Percentiles rank a stretch among this genome's conserved stretches.
Conservation (phyloP, 2,329 filamentous ascomycete species). For the Fusarium armeniacum region DNA sequence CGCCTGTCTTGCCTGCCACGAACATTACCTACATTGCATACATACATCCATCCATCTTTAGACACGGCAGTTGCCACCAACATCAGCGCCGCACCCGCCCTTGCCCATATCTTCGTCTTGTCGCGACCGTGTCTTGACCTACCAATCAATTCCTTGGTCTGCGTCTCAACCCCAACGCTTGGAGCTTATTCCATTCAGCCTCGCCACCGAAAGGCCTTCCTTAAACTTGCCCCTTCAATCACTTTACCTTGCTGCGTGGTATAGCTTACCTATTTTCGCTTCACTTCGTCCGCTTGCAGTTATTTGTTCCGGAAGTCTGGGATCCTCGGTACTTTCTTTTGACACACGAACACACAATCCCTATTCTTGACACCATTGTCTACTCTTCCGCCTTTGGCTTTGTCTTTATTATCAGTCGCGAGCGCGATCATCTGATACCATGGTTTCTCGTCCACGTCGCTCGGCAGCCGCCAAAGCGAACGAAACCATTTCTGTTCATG, state of each 20-base stretch:
- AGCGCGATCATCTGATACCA: constrained; percentile 50
- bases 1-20: constrained; percentile 9
- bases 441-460: constrained; percentile 64
- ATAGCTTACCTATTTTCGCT: constrained; percentile 11
- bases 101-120: constrained; percentile 22
- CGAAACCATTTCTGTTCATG: constrained; percentile 60
- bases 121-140: constrained; percentile 2
- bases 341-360: constrained; percentile 12
- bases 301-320: constrained; percentile 1
- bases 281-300: constrained; percentile 14
- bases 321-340: constrained; percentile 5
- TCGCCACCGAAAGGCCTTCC: constrained; percentile 24
- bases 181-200: constrained; percentile 50
- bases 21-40: not conserved
- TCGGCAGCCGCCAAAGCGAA: constrained; percentile 60
- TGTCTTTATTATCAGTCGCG: constrained; percentile 22
- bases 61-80: constrained; percentile 35
- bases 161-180: constrained; percentile 29
- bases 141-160: constrained; percentile 21
- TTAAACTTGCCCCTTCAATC: constrained; percentile 14
- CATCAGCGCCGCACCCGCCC: constrained; percentile 11
- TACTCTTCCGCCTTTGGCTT: constrained; percentile 14
- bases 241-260: constrained; percentile 11
- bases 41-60: constrained; percentile 9
- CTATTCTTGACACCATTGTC: not conserved